Base-by-base conservation (phyloP, 768 basidiomycete species). In the Agaricus sinodeliciosus region DNA sequence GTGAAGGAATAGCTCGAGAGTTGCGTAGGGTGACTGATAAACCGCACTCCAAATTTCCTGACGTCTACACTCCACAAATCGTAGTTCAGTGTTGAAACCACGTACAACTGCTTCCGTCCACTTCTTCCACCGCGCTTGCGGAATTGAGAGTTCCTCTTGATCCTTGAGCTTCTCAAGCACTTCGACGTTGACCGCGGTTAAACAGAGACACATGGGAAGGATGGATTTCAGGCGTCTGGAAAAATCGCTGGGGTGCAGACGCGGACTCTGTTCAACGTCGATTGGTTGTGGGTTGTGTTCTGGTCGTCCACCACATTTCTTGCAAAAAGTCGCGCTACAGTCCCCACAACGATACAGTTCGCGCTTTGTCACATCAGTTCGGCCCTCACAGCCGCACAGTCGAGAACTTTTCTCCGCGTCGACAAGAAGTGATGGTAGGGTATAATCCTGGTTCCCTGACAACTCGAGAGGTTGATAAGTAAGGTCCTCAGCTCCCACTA, bases 321-420 rank as follows among this genome's bases (percentile, higher is more conserved):
- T 76, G 71, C 94, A 97, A 31, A 87, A 84, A 12, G 90, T 80
- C 8, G 81, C 79, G 5, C 78, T 80, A 62, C 94, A 97, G 55
- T 91, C 88, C 12, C 62, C 56, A 66, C 94, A 97, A 9, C 76
- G 78, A 35, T 79, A 77, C 36, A 94, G 69, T 31, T 76, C 73
- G 31, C 82, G 75, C 9, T 74, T 76, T 0, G 90, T 87, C 61
- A 93, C 83, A 56, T 80, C 85, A 35, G 81, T 75, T 9, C 90
- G 86, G 3, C 94, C 94, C 68, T 97, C 94, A 63, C 94, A 97
- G n/a, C 78, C 69, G 63, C 94, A 97, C 26, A 93, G 80, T 25
- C 94, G 81, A 13, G 82, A 76, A 57, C 88, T 93, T 55, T 74
- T 74, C 51, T 79, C 66, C 0, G 94, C 93, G 18, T 79, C 71